phyloP scores from a whole-genome alignment of 805 yeast species.

The Starmerella potacharoeniae region DNA sequence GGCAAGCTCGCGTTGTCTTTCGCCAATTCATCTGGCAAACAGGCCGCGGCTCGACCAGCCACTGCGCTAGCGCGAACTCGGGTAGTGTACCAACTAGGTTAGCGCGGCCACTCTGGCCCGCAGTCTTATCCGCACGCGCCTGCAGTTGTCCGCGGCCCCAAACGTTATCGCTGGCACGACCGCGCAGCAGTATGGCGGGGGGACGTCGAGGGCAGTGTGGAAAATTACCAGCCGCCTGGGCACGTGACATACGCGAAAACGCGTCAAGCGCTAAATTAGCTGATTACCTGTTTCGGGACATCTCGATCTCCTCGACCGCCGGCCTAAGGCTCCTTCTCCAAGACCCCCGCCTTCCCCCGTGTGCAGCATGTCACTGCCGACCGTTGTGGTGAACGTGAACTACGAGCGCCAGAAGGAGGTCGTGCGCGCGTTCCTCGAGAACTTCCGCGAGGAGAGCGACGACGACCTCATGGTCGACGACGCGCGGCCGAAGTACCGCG shows the following conservation, averaged over 20 bases:
- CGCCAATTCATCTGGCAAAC: no score
- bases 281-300: slow-evolving; percentile 6
- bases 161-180: no score
- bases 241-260: slow-evolving; percentile 4
- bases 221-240: not conserved
- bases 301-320: not conserved
- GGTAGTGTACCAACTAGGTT: no score
- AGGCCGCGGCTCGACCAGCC: no score
- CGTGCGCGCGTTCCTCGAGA: slow-evolving; percentile 54
- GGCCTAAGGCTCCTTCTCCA: not conserved
- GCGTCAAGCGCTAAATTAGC: slow-evolving; percentile 1
- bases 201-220: no score
- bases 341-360: not conserved
- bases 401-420: slow-evolving; percentile 51
- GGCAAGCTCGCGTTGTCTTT: no score
- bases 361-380: slow-evolving; percentile 19
- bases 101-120: not conserved
- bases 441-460: slow-evolving; percentile 41
- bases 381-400: slow-evolving; percentile 44
- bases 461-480: slow-evolving; percentile 23
- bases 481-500: slow-evolving; percentile 50
- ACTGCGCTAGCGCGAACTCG: no score
- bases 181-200: no score
- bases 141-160: not conserved
- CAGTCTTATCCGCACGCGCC: not conserved